phyloP scores from a whole-genome alignment of 2,329 filamentous ascomycete genomes.

The Aspergillus versicolor region DNA sequence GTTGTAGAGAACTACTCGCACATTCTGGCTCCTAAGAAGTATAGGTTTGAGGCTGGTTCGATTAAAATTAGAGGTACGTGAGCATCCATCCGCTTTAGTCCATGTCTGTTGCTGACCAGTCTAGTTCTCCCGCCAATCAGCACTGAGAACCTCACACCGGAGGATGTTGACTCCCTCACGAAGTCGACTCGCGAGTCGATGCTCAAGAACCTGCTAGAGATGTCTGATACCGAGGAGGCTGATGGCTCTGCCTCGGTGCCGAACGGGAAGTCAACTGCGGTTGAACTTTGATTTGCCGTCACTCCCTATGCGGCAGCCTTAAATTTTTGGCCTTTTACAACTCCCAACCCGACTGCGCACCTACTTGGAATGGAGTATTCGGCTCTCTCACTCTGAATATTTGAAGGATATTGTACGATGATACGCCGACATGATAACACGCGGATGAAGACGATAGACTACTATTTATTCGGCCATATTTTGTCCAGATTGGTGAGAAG shows the following conservation, averaged over 20 bases:
- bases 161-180: slow-evolving; percentile 75
- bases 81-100: not conserved
- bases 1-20: slow-evolving; percentile 79
- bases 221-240: slow-evolving; percentile 34
- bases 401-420: slow-evolving; percentile 3
- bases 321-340: not conserved
- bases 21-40: slow-evolving; percentile 63
- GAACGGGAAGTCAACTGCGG: slow-evolving; percentile 32
- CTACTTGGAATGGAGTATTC: not conserved
- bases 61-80: slow-evolving; percentile 72
- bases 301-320: not conserved
- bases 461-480: not conserved
- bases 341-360: too few species aligned
- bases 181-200: slow-evolving; percentile 70
- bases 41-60: slow-evolving; percentile 65
- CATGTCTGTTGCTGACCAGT: slow-evolving; percentile 5
- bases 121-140: slow-evolving; percentile 77
- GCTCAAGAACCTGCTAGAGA: slow-evolving; percentile 58
- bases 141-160: slow-evolving; percentile 68
- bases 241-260: slow-evolving; percentile 19
- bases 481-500: not conserved
- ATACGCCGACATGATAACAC: slow-evolving; percentile 10
- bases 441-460: slow-evolving; percentile 7
- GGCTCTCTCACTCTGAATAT: not conserved
- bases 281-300: slow-evolving; percentile 34